Evolutionary conservation across 768 basidiomycete species (phyloP).

Genomic region (Suillus tomentosus): DNA sequence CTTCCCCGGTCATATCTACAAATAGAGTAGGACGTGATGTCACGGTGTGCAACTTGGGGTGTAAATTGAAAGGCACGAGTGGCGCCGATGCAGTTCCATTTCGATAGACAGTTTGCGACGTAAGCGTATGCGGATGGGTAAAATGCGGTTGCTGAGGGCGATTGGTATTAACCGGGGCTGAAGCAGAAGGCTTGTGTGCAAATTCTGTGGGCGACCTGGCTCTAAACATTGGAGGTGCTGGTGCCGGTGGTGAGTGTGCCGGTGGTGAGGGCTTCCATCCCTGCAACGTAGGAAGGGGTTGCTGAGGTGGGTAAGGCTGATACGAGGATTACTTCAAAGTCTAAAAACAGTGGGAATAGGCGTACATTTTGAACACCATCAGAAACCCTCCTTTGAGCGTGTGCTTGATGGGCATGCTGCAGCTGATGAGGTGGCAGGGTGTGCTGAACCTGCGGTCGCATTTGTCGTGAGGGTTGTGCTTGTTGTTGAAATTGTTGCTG

Average conservation of each 20-base stretch:
- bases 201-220: background rate
- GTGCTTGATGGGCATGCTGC: slow-evolving; percentile 3
- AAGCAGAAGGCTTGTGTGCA: background rate
- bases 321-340: background rate
- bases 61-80: background rate
- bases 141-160: slow-evolving; percentile 2
- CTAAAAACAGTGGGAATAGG: too few relatives aligned
- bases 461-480: slow-evolving; percentile 6
- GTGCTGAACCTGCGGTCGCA: background rate
- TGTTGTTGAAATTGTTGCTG: slow-evolving; percentile 7
- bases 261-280: background rate
- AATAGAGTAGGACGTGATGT: background rate
- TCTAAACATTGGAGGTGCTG: background rate
- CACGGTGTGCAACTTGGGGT: background rate
- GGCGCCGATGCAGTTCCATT: slow-evolving; percentile 9
- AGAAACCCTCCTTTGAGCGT: background rate
- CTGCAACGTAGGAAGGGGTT: too few relatives aligned
- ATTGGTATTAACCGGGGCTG: background rate
- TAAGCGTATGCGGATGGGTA: background rate
- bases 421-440: slow-evolving; percentile 1
- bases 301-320: slow-evolving; percentile 5
- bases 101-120: slow-evolving; percentile 8
- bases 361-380: background rate
- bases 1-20: background rate
- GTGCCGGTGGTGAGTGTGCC: background rate